phyloP scores from a whole-genome alignment of 164 flowering plant genomes.

The Piper betle region DNA sequence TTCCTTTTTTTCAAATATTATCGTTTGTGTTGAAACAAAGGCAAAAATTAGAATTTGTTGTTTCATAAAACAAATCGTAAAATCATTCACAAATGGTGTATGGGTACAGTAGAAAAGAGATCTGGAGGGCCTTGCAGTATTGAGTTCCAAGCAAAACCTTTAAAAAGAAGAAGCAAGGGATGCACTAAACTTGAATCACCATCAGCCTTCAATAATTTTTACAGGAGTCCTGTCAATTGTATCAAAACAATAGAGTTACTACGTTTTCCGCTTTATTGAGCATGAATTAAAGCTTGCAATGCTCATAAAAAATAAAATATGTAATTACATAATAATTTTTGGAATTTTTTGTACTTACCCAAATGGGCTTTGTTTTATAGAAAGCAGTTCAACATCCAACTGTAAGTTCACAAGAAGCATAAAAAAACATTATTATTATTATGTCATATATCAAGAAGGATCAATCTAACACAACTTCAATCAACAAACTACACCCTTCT shows the following conservation, averaged over 20 bases:
- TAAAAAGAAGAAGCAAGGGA: no score
- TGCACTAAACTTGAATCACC: not conserved
- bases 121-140: not conserved
- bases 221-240: not conserved
- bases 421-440: no score
- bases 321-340: not conserved
- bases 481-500: no score
- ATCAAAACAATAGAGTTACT: not conserved
- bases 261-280: not conserved
- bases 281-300: not conserved
- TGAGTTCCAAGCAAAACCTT: not conserved
- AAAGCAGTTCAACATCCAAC: slow-evolving; percentile 2
- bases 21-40: no score
- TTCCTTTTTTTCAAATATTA: no score
- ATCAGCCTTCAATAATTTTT: not conserved
- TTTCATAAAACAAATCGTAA: not conserved
- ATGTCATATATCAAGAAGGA: no score
- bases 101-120: not conserved
- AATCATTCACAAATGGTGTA: no score
- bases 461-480: no score
- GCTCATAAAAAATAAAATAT: no score
- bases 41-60: no score
- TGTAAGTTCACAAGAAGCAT: not conserved
- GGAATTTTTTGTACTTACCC: not conserved
- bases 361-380: slow-evolving; percentile 2